Base-by-base conservation (phyloP, 2,329 filamentous ascomycete species). In the Pseudogymnoascus sp. region DNA sequence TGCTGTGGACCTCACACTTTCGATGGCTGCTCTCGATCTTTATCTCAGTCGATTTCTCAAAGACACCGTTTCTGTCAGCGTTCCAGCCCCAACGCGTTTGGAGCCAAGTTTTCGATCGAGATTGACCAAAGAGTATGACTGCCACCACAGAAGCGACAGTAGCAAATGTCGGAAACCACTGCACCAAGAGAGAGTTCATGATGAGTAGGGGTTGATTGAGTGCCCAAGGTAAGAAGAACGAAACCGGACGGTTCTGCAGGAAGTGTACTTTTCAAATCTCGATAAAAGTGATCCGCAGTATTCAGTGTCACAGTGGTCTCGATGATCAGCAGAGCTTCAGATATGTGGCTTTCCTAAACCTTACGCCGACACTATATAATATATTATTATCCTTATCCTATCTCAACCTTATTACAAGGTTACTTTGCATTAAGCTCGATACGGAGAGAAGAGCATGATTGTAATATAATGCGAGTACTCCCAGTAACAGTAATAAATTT, bases 101-200 rank as follows among this genome's bases (percentile, higher is more conserved):
- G 15, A 60, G 59, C 33, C 52, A 37, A 48, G 52, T 12, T 27
- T 64, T 61, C 13, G 63, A 61, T 52, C 42, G 48, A 33, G 59
- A 60, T 55, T 61, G 60, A 27, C 58, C 60, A 10, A 62, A 39
- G 31, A 62, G 31, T 37, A 59, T 18, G 13, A 58, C 21, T 35
- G 60, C 60, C 8, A 36, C 33, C 35, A 59, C 40, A 27, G 48
- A 55, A 12, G 48, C n/a, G 27, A 55, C 48, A 55, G 39, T 59
- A 21, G 48, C 58, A 29, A 65, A 64, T 27, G 39, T 63, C 33
- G 61, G 58, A 37, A 64, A 58, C 63, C 59, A 65, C 48, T 40
- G 64, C 21, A 64, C 48, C 37, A 64, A 42, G 18, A 62, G 59
- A 61, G 62, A 58, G 5, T 60, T 27, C 64, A 65, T 65, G 42